Evolutionary conservation across 1,284 basidiomycete genomes (phyloP).

Genomic region (Ganoderma sinense): DNA sequence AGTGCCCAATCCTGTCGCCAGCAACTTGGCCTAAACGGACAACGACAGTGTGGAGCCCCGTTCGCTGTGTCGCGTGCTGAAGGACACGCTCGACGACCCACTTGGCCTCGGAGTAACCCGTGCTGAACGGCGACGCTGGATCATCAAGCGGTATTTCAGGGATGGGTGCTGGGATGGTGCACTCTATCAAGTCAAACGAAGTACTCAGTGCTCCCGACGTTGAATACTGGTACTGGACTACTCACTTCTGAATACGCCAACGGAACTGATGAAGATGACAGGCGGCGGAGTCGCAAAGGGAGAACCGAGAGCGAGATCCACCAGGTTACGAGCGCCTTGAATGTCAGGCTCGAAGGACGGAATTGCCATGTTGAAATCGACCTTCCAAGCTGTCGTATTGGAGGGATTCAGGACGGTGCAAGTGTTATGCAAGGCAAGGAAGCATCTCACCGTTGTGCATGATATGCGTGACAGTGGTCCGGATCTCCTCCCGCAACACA

Average conservation of each 20-base stretch:
- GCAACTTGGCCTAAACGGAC: slow-evolving; percentile 54
- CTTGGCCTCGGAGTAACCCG: slow-evolving; percentile 50
- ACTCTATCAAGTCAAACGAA: slow-evolving; percentile 10
- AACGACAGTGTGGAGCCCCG: slow-evolving; percentile 39
- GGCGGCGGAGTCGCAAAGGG: slow-evolving; percentile 30
- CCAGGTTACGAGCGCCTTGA: slow-evolving; percentile 28
- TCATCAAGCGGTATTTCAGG: slow-evolving; percentile 27
- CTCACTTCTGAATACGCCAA: slow-evolving; percentile 38
- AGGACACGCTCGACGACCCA: slow-evolving; percentile 47
- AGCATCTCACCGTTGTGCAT: slow-evolving; percentile 42
- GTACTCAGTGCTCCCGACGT: not conserved
- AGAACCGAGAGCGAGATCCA: slow-evolving; percentile 39
- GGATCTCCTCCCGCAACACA: slow-evolving; percentile 34
- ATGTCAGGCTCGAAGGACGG: slow-evolving; percentile 34
- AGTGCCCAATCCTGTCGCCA: slow-evolving; percentile 48
- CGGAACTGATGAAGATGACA: slow-evolving; percentile 43
- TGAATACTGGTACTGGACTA: not conserved
- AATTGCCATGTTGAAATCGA: slow-evolving; percentile 45
- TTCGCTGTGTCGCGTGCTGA: slow-evolving; percentile 28
- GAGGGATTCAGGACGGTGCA: too few relatives aligned
- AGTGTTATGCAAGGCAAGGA: not conserved
- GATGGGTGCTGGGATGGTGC: slow-evolving; percentile 18
- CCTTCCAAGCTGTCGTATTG: slow-evolving; percentile 40
- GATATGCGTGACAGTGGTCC: slow-evolving; percentile 35
- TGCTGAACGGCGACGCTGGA: slow-evolving; percentile 40